Conservation (phyloP, 805 yeast species). For the Candida broadrunensis region DNA sequence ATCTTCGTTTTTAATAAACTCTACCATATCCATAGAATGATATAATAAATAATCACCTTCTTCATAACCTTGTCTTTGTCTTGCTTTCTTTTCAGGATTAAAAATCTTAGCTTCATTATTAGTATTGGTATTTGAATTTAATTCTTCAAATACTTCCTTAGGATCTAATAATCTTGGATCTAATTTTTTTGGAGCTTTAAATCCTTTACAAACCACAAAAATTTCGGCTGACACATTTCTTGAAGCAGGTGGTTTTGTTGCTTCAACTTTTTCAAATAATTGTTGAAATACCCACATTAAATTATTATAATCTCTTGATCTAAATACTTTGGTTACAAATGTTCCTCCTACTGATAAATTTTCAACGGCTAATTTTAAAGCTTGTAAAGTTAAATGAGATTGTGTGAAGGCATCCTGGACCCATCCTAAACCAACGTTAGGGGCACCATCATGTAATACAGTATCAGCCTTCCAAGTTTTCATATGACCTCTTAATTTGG, state of each 20-base stretch:
- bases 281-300: conserved; percentile 97
- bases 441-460: conserved; percentile 99
- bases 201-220: conserved; percentile 93
- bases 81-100: conserved; percentile 87
- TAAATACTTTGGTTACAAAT: conserved; percentile 92
- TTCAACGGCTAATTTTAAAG: conserved; percentile 90
- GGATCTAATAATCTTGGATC: conserved; percentile 94
- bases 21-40: conserved; percentile 71
- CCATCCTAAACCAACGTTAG: conserved; percentile 99
- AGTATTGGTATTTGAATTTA: conserved; percentile 63
- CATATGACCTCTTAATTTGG: conserved; percentile 90
- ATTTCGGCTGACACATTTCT: conserved; percentile 99
- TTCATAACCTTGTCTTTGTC: conserved; percentile 95
- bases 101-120: conserved; percentile 82
- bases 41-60: conserved; percentile 80
- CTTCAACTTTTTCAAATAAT: conserved; percentile 93
- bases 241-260: conserved; percentile 98
- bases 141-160: conserved; percentile 89
- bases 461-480: conserved; percentile 99
- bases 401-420: conserved; percentile 99
- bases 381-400: conserved; percentile 91
- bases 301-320: conserved; percentile 98
- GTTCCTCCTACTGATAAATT: conserved; percentile 90
- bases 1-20: conserved; percentile 77
- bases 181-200: conserved; percentile 91